phyloP scores from a whole-genome alignment of 2,329 filamentous ascomycete species.

The Gaeumannomyces sp. region DNA sequence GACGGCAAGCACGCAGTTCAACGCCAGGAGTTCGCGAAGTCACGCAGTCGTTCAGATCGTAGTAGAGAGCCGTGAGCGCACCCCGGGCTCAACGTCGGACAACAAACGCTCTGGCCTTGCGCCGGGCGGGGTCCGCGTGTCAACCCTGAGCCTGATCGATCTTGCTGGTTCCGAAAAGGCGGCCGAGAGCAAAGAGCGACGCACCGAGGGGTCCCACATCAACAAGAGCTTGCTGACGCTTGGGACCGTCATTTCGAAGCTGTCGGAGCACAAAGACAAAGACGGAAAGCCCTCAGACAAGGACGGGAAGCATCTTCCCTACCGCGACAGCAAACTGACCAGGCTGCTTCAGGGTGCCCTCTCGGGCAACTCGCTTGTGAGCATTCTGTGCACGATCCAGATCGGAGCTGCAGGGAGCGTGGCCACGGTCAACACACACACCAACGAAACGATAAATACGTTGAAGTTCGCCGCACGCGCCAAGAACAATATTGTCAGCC shows the following conservation, averaged over 20 bases:
- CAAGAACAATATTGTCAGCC: constrained; percentile 96
- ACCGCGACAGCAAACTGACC: constrained; percentile 95
- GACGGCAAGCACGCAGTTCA: constrained; percentile 94
- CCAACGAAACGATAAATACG: constrained; percentile 86
- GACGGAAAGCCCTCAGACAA: constrained; percentile 66
- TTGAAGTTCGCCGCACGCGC: constrained; percentile 94
- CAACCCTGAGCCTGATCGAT: constrained; percentile 91
- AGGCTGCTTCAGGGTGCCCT: constrained; percentile 85
- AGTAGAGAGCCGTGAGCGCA: constrained; percentile 88
- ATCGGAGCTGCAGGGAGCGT: constrained; percentile 70
- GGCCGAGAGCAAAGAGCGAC: constrained; percentile 87
- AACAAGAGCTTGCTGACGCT: constrained; percentile 96
- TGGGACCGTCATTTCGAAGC: constrained; percentile 86
- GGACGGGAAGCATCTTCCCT: constrained; percentile 87
- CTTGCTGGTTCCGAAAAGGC: constrained; percentile 93
- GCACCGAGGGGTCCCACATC: constrained; percentile 94
- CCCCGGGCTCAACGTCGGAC: constrained; percentile 48
- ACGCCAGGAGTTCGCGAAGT: constrained; percentile 91
- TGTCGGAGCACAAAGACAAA: constrained; percentile 88
- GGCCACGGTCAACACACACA: constrained; percentile 67
- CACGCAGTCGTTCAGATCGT: constrained; percentile 98
- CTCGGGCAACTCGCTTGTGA: constrained; percentile 89
- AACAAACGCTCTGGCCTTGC: constrained; percentile 63
- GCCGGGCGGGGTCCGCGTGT: constrained; percentile 89
- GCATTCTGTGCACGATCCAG: constrained; percentile 94